Evolutionary conservation across 257 asterid species (phyloP), one percentile per base, ranked within the genome.

Genomic region (Jaltomata sinuosa): DNA sequence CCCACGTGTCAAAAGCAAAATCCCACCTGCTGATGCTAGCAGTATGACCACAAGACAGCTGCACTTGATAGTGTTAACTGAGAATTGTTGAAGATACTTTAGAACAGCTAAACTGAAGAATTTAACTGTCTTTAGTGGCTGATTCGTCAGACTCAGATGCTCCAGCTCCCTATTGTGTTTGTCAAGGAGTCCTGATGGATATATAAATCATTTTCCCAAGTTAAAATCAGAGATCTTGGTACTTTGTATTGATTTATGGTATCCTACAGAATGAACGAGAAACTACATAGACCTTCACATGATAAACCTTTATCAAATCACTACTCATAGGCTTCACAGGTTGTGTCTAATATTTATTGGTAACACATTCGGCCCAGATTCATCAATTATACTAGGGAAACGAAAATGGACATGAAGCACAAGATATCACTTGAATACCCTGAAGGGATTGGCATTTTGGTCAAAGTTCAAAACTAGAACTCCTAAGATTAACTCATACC

Each of bases 81-180:
- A 79, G 54, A 91, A 91, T 79, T 80, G 89, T 76, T 77, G 91
- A 80, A 94, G 86, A 82, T 89, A 92, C 77, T 87, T 83, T 40
- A 62, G 36, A 53, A 90, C 84, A 36, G 97, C 93, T 53, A 90
- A 85, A 85, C 82, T 38, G 84, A 92, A 94, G 85, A 91, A 88
- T 88, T 89, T 93, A 40, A 88, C 62, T 18, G 98, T 94, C 91
- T 88, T 91, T 62, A 91, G 50, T 3, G 97, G 98, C 80, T 92
- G 98, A 27, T 90, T 85, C n/a, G 85, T 84, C 87, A 94, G 87
- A 50, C 88, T 86, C 85, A 94, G 72, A 65, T 86, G 90, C 74
- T 93, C 92, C 83, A 93, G 83, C 85, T 94, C 98, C 86, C 86
- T 88, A 52, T 90, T 89, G 79, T 92, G 94, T 85, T 87, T 91